Conservation (phyloP, 2,329 filamentous ascomycete genomes). For the Shiraia sp. region DNA sequence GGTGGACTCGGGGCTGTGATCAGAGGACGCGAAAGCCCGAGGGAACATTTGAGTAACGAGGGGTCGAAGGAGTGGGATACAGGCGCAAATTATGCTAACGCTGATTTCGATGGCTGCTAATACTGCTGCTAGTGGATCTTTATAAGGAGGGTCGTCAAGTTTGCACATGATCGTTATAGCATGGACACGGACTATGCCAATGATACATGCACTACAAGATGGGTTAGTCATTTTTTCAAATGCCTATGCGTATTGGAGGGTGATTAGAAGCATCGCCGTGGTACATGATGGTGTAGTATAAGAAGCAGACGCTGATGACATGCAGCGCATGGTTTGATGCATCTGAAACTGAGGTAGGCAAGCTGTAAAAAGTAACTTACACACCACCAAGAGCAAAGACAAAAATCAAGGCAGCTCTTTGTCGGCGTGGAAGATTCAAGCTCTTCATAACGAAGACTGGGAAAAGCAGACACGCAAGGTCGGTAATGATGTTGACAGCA, state of each 20-base stretch:
- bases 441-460: constrained; percentile 41
- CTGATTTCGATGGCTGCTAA: constrained; percentile 37
- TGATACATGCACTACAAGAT: constrained; percentile 36
- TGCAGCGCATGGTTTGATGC: background rate
- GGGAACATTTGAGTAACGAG: constrained; percentile 30
- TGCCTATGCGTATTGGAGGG: background rate
- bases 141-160: constrained; percentile 32
- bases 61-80: constrained; percentile 34
- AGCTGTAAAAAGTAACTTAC: constrained; percentile 32
- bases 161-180: constrained; percentile 39
- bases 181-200: constrained; percentile 40
- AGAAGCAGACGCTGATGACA: too few species aligned
- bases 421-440: constrained; percentile 38
- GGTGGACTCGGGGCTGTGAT: constrained; percentile 10
- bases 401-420: constrained; percentile 42
- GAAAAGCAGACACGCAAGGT: constrained; percentile 39
- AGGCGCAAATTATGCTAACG: constrained; percentile 41
- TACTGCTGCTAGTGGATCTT: constrained; percentile 37
- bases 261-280: too few species aligned
- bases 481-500: constrained; percentile 37
- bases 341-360: background rate
- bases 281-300: too few species aligned
- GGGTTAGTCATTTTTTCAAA: constrained; percentile 4
- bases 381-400: constrained; percentile 48
- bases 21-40: constrained; percentile 22